Evolutionary conservation across 768 basidiomycete genomes (phyloP).

Genomic region (Kwoniella shandongensis): DNA sequence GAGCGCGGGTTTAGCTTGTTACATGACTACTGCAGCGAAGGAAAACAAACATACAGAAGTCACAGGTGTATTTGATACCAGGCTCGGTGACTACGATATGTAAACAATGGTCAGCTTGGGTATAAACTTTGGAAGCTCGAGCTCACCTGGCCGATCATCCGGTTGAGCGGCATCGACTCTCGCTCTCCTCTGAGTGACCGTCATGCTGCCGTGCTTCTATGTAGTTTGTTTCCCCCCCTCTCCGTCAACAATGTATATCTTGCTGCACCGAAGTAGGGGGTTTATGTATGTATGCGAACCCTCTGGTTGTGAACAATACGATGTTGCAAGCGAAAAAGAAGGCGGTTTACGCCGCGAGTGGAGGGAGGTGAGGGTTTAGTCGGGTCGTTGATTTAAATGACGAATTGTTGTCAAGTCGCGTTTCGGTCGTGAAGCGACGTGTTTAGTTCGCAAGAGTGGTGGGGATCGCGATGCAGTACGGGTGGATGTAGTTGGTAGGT

Average conservation of each 20-base stretch:
- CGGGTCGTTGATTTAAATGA: no score
- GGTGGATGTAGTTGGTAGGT: no score
- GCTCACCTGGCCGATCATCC: slow-evolving; percentile 41
- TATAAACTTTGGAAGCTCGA: not conserved
- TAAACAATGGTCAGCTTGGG: not conserved
- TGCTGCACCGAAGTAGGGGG: no score
- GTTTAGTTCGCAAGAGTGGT: no score
- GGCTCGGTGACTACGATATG: slow-evolving; percentile 42
- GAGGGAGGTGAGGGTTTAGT: slow-evolving; percentile 3
- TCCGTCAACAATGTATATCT: no score
- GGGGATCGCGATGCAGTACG: no score
- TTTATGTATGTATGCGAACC: no score
- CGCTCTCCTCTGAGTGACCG: slow-evolving; percentile 48
- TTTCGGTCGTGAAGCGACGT: not conserved
- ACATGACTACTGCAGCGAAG: not conserved
- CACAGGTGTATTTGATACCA: slow-evolving; percentile 53
- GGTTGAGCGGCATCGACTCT: slow-evolving; percentile 38
- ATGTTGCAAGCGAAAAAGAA: no score
- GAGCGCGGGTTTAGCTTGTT: not conserved
- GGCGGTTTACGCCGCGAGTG: slow-evolving; percentile 16
- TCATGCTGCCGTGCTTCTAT: slow-evolving; percentile 34
- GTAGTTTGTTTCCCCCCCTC: not conserved
- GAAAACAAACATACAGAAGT: slow-evolving; percentile 40
- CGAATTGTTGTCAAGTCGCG: not conserved
- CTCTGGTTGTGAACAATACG: no score